Evolutionary conservation across 768 basidiomycete genomes (phyloP), one percentile per base, ranked within the genome.

Genomic region (Boletus huronensis): DNA sequence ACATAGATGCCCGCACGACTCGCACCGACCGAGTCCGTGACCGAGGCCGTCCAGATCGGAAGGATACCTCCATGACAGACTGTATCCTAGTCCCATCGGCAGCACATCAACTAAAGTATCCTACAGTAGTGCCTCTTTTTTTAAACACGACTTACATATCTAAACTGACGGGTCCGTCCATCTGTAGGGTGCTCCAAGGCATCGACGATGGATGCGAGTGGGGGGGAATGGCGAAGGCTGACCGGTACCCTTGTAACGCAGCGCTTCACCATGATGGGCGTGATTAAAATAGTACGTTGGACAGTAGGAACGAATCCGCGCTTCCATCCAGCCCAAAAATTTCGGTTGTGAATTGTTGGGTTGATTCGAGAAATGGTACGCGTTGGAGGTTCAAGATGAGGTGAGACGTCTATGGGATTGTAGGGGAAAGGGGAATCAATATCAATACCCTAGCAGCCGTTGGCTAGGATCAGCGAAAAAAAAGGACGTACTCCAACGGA

Each of bases 381-480:
- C 26, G 34, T 35, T 59, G 59, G 34, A 66, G 49, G 41, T 66
- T 66, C 39, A 66, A 29, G 28, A 68, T 53, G 17, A 65, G 16
- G 19, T 57, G 60, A 43, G 41, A 53, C 3, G 53, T 58, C 65
- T 66, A 6, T 14, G 9, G 11, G n/a, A n/a, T n/a, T n/a, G n/a
- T n/a, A n/a, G n/a, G n/a, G n/a, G 29, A 28, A 21, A 16, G 21
- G 34, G 23, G 25, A 7, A 29, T 35, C 23, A 16, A 13, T 1
- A 23, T 49, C 42, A 53, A 19, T 26, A 17, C 26, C 7, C 5
- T 9, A 16, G 23, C 7, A n/a, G 29, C 13, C 16, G 13, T 16
- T 9, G 10, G 13, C 5, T 3, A 6, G 23, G 17, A 16, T 6
- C 16, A n/a, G 11, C 32, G 6, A 25, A 8, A 19, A 42, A 45